Conservation (phyloP, 2,329 filamentous ascomycete genomes). For the Xylariomycetidae sp. region DNA sequence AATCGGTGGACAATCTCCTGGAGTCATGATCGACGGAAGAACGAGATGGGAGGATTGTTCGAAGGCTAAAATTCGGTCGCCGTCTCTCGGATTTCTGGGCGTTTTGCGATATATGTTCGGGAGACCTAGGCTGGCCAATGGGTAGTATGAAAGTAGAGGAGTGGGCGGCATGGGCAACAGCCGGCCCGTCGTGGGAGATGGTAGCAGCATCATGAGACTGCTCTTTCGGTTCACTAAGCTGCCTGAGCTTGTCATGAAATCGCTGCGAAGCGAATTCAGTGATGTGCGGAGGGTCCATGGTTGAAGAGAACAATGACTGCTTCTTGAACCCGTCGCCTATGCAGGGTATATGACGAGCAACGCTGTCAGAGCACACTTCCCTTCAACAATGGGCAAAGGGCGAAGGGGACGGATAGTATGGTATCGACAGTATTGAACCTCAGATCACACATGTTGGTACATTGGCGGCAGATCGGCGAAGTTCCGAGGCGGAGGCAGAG, state of each 20-base stretch:
- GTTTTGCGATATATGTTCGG: conserved; percentile 29
- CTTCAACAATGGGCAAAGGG: conserved; percentile 22
- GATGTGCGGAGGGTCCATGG: conserved; percentile 57
- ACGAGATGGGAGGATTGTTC: conserved; percentile 25
- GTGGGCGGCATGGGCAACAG: conserved; percentile 22
- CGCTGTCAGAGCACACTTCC: conserved; percentile 19
- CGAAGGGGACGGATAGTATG: conserved; percentile 18
- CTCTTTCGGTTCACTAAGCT: conserved; percentile 43
- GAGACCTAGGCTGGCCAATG: conserved; percentile 29
- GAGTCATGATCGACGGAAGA: conserved; percentile 25
- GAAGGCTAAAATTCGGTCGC: conserved; percentile 25
- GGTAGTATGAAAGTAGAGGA: conserved; percentile 45
- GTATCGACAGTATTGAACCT: conserved; percentile 18
- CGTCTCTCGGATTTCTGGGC: conserved; percentile 23
- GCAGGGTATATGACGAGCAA: conserved; percentile 18
- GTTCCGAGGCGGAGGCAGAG: too few species aligned
- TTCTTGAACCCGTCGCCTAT: conserved; percentile 14
- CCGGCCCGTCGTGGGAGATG: conserved; percentile 19
- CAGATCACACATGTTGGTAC: conserved; percentile 28
- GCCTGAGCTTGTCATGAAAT: conserved; percentile 56
- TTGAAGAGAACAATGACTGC: conserved; percentile 15
- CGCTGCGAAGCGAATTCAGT: conserved; percentile 62
- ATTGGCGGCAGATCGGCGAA: conserved; percentile 18
- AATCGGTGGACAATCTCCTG: conserved; percentile 20
- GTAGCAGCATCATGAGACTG: conserved; percentile 30